A percentile compares a stretch with the other conserved stretches of the same genome.
These are phyloP conservation scores for Coemansia sp. DNA, from an alignment of 192 early-diverging fungal genomes.

Conservation along the genomic window DNA sequence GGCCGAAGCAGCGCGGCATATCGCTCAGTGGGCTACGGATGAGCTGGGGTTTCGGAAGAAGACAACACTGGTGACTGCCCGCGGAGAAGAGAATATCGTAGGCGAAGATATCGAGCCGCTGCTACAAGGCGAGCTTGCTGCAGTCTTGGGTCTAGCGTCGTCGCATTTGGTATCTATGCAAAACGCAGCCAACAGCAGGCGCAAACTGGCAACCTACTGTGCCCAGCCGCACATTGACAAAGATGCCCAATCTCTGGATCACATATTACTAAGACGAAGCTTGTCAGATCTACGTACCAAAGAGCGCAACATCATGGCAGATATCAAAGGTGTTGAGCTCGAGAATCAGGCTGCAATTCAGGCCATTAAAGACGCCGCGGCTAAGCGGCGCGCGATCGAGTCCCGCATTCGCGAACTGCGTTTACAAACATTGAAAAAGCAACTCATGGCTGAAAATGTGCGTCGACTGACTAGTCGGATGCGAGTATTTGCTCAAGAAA, in stretches of 20 bases:
- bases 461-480: slow-evolving; percentile 27
- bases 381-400: slow-evolving; percentile 22
- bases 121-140: slow-evolving; percentile 44
- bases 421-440: slow-evolving; percentile 40
- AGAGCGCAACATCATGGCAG: slow-evolving; percentile 11
- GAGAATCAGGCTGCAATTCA: slow-evolving; percentile 26
- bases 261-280: slow-evolving; percentile 16
- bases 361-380: slow-evolving; percentile 24
- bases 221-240: slow-evolving; percentile 4
- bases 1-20: slow-evolving; percentile 22
- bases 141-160: slow-evolving; percentile 26
- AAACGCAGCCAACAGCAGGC: slow-evolving; percentile 18
- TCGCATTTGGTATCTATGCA: slow-evolving; percentile 41
- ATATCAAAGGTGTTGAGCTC: slow-evolving; percentile 21
- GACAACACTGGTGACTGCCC: slow-evolving; percentile 43
- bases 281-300: slow-evolving; percentile 10
- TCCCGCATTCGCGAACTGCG: slow-evolving; percentile 30
- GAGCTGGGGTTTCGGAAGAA: slow-evolving; percentile 48
- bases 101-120: slow-evolving; percentile 38
- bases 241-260: slow-evolving; percentile 10
- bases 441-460: slow-evolving; percentile 37
- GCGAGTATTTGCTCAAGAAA: slow-evolving; percentile 29
- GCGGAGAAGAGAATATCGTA: slow-evolving; percentile 44
- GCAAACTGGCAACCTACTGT: slow-evolving; percentile 26
- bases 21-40: slow-evolving; percentile 46